Evolutionary conservation across 1,284 basidiomycete species (phyloP).

Genomic region (Ganoderma leucocontextum): DNA sequence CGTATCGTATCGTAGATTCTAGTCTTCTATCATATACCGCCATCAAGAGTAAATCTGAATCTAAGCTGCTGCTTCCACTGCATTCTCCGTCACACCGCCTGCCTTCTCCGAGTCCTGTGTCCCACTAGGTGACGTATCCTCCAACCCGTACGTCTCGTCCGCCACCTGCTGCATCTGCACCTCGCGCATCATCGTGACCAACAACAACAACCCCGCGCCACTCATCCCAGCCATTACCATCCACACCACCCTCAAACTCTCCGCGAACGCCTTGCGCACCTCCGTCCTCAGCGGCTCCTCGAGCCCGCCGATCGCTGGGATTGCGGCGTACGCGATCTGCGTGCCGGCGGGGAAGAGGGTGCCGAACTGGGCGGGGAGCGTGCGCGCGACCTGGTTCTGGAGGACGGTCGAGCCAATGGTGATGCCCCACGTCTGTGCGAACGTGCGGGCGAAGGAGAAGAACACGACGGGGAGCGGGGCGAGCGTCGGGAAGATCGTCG

Average conservation of each 20-base stretch:
- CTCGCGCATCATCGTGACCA: slow-evolving; percentile 21
- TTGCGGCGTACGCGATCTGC: slow-evolving; percentile 41
- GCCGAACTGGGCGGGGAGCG: slow-evolving; percentile 23
- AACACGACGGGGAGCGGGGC: slow-evolving; percentile 48
- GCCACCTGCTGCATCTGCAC: slow-evolving; percentile 25
- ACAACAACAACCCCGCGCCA: slow-evolving; percentile 33
- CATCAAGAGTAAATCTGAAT: too few relatives aligned
- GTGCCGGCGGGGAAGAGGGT: slow-evolving; percentile 31
- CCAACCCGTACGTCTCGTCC: slow-evolving; percentile 23
- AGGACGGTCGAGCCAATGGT: slow-evolving; percentile 28
- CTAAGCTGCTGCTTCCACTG: not conserved
- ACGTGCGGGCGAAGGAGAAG: slow-evolving; percentile 45
- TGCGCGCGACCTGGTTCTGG: slow-evolving; percentile 28
- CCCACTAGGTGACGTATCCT: not conserved
- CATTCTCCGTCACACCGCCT: not conserved
- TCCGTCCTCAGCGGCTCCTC: slow-evolving; percentile 34
- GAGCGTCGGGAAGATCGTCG: slow-evolving; percentile 41
- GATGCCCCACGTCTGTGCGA: slow-evolving; percentile 38
- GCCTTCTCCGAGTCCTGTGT: slow-evolving; percentile 1
- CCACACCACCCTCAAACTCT: slow-evolving; percentile 41
- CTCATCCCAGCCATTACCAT: slow-evolving; percentile 37
- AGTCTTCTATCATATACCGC: not conserved
- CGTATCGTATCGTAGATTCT: not conserved
- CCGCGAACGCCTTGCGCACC: slow-evolving; percentile 43
- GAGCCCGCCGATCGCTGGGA: slow-evolving; percentile 40